Evolutionary conservation across 345 rosid species (phyloP).

Genomic region (Melaleuca alternifolia): DNA sequence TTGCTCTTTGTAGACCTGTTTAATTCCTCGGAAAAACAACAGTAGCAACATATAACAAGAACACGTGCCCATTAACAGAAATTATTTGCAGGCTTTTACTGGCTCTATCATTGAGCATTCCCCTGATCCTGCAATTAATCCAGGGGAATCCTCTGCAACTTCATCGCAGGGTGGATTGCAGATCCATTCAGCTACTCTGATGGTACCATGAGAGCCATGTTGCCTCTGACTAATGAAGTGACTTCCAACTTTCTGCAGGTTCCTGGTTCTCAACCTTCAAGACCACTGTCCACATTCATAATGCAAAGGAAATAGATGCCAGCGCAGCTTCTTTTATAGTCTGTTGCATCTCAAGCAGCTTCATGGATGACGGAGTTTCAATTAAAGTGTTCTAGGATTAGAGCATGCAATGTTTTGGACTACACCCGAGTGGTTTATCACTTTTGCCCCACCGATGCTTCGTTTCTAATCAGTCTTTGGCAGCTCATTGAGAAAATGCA

Average conservation of each 20-base stretch:
- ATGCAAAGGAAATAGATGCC: slow-evolving; percentile 46
- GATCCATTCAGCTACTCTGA: background rate
- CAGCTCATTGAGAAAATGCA: background rate
- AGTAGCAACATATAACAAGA: background rate
- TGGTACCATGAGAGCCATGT: background rate
- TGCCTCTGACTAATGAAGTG: background rate
- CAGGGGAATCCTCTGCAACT: slow-evolving; percentile 4
- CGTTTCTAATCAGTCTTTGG: background rate
- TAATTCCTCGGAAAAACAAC: too few relatives aligned
- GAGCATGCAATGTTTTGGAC: background rate
- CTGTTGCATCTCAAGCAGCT: background rate
- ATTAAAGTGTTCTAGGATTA: background rate
- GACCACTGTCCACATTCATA: slow-evolving; percentile 78
- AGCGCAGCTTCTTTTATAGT: background rate
- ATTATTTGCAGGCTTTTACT: slow-evolving; percentile 51
- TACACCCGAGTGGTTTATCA: background rate
- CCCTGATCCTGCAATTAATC: slow-evolving; percentile 13
- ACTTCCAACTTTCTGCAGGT: slow-evolving; percentile 23
- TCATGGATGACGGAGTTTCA: background rate
- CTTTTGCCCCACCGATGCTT: background rate
- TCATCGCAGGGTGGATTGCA: slow-evolving; percentile 38
- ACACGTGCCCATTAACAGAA: background rate
- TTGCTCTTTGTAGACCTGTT: too few relatives aligned
- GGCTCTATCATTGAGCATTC: slow-evolving; percentile 64
- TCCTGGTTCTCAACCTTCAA: slow-evolving; percentile 43